Percentiles rank a stretch among this genome's conserved stretches.
phyloP scores from a whole-genome alignment of 2,329 filamentous ascomycete genomes.

The Tolypocladium amazonense region DNA sequence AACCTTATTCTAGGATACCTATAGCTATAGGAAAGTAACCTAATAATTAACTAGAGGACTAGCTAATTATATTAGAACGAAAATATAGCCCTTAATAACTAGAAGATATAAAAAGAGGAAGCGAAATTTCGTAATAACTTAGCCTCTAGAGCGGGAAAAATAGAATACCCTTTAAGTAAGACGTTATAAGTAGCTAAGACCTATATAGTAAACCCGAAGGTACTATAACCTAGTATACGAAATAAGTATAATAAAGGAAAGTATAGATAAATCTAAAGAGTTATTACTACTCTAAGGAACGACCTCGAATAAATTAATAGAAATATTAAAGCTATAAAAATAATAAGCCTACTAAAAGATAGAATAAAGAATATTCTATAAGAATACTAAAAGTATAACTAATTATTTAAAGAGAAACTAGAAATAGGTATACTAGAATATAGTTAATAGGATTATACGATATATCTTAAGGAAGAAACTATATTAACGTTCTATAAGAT shows the following conservation, averaged over 20 bases:
- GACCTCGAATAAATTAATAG: neutral
- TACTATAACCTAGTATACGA: neutral
- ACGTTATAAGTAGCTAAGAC: neutral
- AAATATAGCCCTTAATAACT: neutral
- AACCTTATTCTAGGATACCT: neutral
- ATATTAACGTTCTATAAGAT: too few species aligned
- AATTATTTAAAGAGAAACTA: conserved; percentile 4
- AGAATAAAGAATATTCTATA: neutral
- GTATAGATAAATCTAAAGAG: neutral
- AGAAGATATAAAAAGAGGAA: neutral
- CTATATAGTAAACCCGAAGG: neutral
- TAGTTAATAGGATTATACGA: conserved; percentile 4
- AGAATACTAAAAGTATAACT: conserved; percentile 5
- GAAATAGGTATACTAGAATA: conserved; percentile 1
- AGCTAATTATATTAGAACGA: neutral
- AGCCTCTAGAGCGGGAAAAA: neutral
- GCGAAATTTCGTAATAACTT: neutral
- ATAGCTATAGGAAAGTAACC: neutral
- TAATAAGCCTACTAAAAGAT: neutral
- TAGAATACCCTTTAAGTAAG: neutral
- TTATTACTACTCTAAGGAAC: neutral
- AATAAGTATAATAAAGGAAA: neutral
- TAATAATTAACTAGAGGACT: neutral
- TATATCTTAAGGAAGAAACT: conserved; percentile 1
- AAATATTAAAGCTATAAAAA: neutral